A percentile compares a stretch with the other conserved stretches of the same genome.
These are phyloP conservation scores for Aspergillus texensis DNA, from an alignment of 2,329 filamentous ascomycete genomes.

Conservation along the genomic window DNA sequence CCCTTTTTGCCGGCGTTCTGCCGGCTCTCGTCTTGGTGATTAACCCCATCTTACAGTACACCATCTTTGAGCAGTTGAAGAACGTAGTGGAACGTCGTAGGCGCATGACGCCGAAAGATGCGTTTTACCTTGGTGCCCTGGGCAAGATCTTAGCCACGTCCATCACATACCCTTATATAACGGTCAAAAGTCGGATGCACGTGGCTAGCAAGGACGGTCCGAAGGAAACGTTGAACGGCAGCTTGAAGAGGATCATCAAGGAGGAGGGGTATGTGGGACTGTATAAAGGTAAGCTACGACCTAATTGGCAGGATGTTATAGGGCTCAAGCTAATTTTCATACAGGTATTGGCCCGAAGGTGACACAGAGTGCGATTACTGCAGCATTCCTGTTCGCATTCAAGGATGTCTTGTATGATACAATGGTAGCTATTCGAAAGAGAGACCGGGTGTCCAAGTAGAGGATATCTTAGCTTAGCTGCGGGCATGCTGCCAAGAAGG, in stretches of 20 bases:
- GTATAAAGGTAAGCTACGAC: conserved; percentile 75
- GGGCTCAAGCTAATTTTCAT: conserved; percentile 14
- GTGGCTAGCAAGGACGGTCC: conserved; percentile 77
- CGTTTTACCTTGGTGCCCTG: conserved; percentile 87
- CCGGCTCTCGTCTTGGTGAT: conserved; percentile 92
- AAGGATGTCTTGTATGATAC: conserved; percentile 90
- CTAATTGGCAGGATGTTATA: not conserved
- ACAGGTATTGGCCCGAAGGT: conserved; percentile 93
- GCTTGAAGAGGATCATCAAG: conserved; percentile 74
- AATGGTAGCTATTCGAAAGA: conserved; percentile 40
- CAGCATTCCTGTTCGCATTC: conserved; percentile 95
- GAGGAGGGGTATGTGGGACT: conserved; percentile 92
- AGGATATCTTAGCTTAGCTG: not conserved
- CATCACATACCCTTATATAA: conserved; percentile 98
- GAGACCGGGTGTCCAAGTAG: conserved; percentile 35
- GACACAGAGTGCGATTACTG: conserved; percentile 93
- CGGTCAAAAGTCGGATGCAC: conserved; percentile 97
- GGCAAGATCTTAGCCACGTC: conserved; percentile 93
- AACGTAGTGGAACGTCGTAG: conserved; percentile 77
- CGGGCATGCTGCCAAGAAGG: no score
- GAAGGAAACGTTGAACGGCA: conserved; percentile 78
- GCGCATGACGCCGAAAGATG: conserved; percentile 79
- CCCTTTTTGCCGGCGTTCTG: conserved; percentile 88
- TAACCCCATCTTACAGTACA: conserved; percentile 98
- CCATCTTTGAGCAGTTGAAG: conserved; percentile 97